A percentile compares a stretch with the other conserved stretches of the same genome.
These are phyloP conservation scores for Trichophyton schoenleinii DNA, from an alignment of 2,329 filamentous ascomycete genomes.

Conservation along the genomic window DNA sequence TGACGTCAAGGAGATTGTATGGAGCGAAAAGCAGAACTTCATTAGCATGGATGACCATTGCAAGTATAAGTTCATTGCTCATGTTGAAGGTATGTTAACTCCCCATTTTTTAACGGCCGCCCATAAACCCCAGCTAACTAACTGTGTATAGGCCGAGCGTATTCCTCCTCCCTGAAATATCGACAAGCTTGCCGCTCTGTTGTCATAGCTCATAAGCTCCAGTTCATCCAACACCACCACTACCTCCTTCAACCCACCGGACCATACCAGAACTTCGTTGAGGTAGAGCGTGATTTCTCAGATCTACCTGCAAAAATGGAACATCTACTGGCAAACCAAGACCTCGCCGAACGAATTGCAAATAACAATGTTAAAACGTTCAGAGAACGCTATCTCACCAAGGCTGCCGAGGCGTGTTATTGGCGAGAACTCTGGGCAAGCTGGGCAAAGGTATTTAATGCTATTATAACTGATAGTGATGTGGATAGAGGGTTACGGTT, in stretches of 20 bases:
- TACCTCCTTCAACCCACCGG: slow-evolving; percentile 33
- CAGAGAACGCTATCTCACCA: slow-evolving; percentile 39
- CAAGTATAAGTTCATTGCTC: slow-evolving; percentile 40
- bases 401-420: slow-evolving; percentile 41
- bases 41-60: slow-evolving; percentile 42
- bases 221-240: slow-evolving; percentile 38
- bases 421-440: slow-evolving; percentile 35
- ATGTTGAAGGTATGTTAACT: slow-evolving; percentile 36
- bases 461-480: slow-evolving; percentile 9
- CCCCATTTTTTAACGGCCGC: background rate
- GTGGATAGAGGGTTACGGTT: slow-evolving; percentile 19
- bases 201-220: slow-evolving; percentile 36
- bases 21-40: slow-evolving; percentile 31
- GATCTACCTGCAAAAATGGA: slow-evolving; percentile 37
- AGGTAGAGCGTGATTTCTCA: slow-evolving; percentile 42
- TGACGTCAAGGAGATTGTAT: slow-evolving; percentile 34
- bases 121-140: background rate
- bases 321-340: slow-evolving; percentile 26
- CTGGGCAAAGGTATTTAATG: slow-evolving; percentile 18
- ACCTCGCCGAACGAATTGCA: slow-evolving; percentile 34
- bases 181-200: slow-evolving; percentile 38
- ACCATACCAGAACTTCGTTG: slow-evolving; percentile 37
- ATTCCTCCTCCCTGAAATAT: slow-evolving; percentile 41
- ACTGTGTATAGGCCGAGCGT: slow-evolving; percentile 25
- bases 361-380: slow-evolving; percentile 35